These are phyloP conservation scores for Vitis rupestris DNA, from an alignment of 164 flowering plant species.

Conservation along the genomic window DNA sequence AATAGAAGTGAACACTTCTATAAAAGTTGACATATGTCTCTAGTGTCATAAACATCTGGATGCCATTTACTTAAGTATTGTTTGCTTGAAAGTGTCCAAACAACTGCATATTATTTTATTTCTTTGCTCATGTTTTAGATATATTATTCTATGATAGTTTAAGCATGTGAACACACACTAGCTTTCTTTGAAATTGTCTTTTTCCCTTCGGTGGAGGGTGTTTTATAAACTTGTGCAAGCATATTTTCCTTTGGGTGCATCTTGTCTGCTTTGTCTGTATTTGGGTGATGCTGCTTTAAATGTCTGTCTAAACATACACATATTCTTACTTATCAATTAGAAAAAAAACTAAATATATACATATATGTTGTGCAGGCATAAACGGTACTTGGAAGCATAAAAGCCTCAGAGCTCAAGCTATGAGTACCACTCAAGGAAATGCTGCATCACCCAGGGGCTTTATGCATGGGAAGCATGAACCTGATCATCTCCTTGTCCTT, in stretches of 20 bases:
- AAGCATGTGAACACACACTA: neutral
- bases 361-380: constrained; percentile 38
- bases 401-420: constrained; percentile 46
- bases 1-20: no score
- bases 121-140: neutral
- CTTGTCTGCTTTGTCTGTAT: no score
- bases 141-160: neutral
- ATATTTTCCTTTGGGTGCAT: no score
- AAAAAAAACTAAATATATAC: neutral
- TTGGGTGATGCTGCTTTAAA: no score
- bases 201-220: constrained; percentile 6
- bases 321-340: no score
- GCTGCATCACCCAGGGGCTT: constrained; percentile 32
- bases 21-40: neutral
- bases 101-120: neutral
- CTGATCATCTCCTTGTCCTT: constrained; percentile 97
- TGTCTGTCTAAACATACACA: no score
- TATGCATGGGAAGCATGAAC: constrained; percentile 40
- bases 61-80: neutral
- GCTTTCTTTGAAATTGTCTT: neutral
- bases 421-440: constrained; percentile 53
- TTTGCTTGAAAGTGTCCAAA: neutral
- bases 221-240: constrained; percentile 5
- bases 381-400: constrained; percentile 36
- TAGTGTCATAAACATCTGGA: neutral